These are phyloP conservation scores for Eragrostis curvula DNA, from an alignment of 176 grass and related monocot species.

Conservation along the genomic window DNA sequence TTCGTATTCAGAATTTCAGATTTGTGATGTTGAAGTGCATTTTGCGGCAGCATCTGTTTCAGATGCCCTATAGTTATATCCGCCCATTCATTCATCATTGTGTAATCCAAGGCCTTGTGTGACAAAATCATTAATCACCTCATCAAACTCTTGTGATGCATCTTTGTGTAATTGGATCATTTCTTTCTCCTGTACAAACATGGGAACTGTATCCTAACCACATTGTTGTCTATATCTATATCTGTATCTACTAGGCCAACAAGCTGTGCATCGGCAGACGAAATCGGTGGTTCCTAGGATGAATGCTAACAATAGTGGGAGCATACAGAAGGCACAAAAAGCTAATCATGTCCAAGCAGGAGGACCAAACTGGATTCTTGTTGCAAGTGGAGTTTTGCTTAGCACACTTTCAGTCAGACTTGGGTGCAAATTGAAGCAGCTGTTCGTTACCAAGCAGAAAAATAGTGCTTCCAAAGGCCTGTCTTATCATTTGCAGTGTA, in stretches of 20 bases:
- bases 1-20: constrained; percentile 15
- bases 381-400: constrained; percentile 70
- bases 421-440: constrained; percentile 75
- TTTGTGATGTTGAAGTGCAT: not conserved
- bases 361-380: constrained; percentile 74
- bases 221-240: not conserved
- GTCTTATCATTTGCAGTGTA: constrained; percentile 3
- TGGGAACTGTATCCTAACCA: not conserved
- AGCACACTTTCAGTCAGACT: constrained; percentile 82
- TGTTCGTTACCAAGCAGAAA: constrained; percentile 63
- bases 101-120: not conserved
- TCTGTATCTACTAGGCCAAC: constrained; percentile 26
- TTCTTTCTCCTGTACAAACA: not conserved
- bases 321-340: constrained; percentile 53
- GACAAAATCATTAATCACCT: not conserved
- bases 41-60: not conserved
- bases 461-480: constrained; percentile 60
- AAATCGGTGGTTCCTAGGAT: constrained; percentile 46
- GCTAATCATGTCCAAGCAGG: constrained; percentile 56
- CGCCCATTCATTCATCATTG: not conserved
- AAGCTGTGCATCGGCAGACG: constrained; percentile 3
- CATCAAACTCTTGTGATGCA: not conserved
- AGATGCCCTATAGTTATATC: not conserved
- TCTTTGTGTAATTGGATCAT: not conserved
- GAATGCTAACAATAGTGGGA: constrained; percentile 57